Base-by-base conservation (phyloP, 169 alveolate species). In the Pseudocohnilembus persalinus region DNA sequence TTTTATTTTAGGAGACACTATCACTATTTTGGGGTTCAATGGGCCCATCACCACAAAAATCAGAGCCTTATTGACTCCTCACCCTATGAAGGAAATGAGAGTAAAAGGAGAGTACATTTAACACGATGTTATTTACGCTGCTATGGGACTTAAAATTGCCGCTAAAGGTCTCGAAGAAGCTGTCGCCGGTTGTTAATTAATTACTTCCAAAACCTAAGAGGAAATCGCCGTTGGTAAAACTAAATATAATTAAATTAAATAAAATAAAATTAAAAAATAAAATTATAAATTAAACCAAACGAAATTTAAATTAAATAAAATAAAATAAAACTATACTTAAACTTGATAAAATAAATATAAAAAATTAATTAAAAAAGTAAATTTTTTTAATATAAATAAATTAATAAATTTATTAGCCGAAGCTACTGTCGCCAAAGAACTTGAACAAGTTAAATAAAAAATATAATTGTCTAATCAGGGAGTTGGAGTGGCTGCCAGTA, bases 1-100 rank as follows among this genome's bases (percentile, higher is more conserved):
- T n/a, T n/a, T n/a, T n/a, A n/a, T n/a, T n/a, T n/a, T n/a, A n/a
- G 99, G 99, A 1, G 99, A 99, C 91, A 98, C 97, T 77, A 97
- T 99, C 34, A 98, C 98, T 25, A 85, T 98, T 31, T 97, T 99
- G 28, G 99, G 99, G 0, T 95, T 98, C 78, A 93, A 96, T 63
- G 99, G 99, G 0, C 99, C 99, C 0, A 98, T 99, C 28, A 98
- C 96, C 20, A 98, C 99, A 0, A 97, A 97, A 32, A 97, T 99
- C 73, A 97, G 99, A 85, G 99, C 99, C 1, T 91, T 99, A 29
- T 90, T 99, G 87, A 98, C 99, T 0, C 99, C 99, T 1, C 99
- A 97, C 88, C 99, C 99, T 16, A 93, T 98, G 98, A 98, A 98
- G 92, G 99, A 99, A 93, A 94, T 98, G 97, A 95, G 99, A 83